phyloP scores from a whole-genome alignment of 139 green algal genomes.

The Tetratostichococcus sp. region DNA sequence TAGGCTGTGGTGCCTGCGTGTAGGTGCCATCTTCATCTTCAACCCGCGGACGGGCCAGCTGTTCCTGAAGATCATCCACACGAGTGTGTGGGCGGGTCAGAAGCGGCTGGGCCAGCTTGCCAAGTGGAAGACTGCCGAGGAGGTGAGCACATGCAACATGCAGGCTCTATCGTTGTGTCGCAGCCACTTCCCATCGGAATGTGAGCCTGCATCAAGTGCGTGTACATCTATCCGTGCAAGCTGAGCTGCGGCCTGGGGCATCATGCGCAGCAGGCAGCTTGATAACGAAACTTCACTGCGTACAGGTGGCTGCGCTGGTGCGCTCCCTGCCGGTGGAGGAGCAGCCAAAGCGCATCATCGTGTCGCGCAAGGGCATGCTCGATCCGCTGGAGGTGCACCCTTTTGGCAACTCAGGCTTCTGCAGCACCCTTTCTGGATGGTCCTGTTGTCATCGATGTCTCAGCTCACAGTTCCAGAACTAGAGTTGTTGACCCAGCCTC shows the following conservation, averaged over 20 bases:
- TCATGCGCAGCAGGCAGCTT: no score
- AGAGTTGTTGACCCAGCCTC: no score
- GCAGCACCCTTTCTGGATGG: no score
- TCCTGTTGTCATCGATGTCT: no score
- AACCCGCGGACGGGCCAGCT: slow-evolving; percentile 97
- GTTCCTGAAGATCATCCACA: slow-evolving; percentile 99
- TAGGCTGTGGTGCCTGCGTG: no score
- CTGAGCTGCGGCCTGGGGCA: no score
- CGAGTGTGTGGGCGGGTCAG: slow-evolving; percentile 95
- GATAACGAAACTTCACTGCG: no score
- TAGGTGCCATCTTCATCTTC: slow-evolving; percentile 98
- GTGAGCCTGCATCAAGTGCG: no score
- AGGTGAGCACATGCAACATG: slow-evolving; percentile 52
- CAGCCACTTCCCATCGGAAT: no score
- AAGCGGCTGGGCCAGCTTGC: slow-evolving; percentile 97
- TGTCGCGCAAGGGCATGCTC: slow-evolving; percentile 98
- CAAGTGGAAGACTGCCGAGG: slow-evolving; percentile 99
- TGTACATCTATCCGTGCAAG: no score
- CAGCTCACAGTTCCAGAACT: no score
- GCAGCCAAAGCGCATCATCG: slow-evolving; percentile 99
- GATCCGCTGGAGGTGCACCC: slow-evolving; percentile 92
- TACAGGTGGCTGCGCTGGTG: slow-evolving; percentile 86
- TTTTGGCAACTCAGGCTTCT: no score
- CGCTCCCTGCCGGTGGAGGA: slow-evolving; percentile 95
- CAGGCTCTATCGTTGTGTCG: not conserved